Evolutionary conservation across 352 stramenopile species (phyloP), one percentile per base, ranked within the genome.

Genomic region (Phytophthora europaea): DNA sequence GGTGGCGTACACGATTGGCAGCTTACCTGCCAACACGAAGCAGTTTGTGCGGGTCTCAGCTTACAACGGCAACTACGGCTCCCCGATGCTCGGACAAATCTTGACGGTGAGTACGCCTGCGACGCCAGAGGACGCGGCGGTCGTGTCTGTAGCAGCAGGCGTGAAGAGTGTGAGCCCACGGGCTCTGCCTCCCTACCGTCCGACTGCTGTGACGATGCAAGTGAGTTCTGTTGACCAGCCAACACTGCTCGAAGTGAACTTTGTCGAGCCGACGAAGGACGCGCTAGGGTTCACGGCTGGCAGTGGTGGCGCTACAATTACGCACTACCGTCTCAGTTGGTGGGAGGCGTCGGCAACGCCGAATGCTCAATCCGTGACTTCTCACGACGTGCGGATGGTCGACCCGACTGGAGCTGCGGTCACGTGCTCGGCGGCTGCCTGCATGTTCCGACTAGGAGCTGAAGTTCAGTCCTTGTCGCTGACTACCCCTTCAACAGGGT

Each of bases 41-140:
- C 98, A 98, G 67, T 97, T 87, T 53, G 88, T 98, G 6, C 87
- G 93, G 2, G 94, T 99, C 3, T 92, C 90, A 1, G 87, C 94
- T 16, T 92, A 89, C 70, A 98, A 98, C 60, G 88, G 90, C n/a
- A 75, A 94, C 20, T 97, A 97, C 65, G 81, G 87, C 4, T 78
- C 73, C 9, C 88, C 90, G 0, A 80, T 92, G 4, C 66, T 95
- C 0, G 88, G 84, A 0, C 33, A 74, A 18, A 70, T 93, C 3
- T 54, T 92, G 13, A 67, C 60, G 1, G 65, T 80, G 28, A 71
- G 56, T 23, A 78, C 61, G 2, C 70, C 73, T 12, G 61, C 9
- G 4, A 65, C 69, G 2, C 15, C 73, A 3, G 73, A 78, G 36
- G 73, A 34, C 18, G 50, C 26, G 0, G 60, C 70, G 36, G 18